A percentile compares a stretch with the other conserved stretches of the same genome.
Conservation (phyloP, 2,329 filamentous ascomycete species). For the Xylariales sp. region DNA sequence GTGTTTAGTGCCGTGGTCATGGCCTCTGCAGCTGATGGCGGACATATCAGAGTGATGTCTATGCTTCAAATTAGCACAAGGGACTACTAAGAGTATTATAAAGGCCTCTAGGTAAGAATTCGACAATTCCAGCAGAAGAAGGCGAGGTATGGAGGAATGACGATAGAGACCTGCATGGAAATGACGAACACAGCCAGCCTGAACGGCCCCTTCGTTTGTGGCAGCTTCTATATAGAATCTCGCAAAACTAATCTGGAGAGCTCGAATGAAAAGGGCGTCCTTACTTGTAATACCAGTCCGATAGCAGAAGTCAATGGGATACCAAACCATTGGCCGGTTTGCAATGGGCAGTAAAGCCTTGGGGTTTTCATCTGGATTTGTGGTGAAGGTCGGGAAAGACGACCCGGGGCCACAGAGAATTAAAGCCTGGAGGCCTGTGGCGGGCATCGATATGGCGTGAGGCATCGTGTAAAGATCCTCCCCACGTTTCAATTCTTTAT, state of each 20-base stretch:
- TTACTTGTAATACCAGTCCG: conserved; percentile 80
- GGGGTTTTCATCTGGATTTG: conserved; percentile 81
- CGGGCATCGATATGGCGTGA: conserved; percentile 78
- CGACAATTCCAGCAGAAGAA: not conserved
- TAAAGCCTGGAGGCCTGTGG: conserved; percentile 82
- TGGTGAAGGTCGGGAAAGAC: conserved; percentile 84
- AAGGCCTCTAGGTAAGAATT: not conserved
- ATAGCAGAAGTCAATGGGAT: conserved; percentile 86
- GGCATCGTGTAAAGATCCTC: conserved; percentile 67
- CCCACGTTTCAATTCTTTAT: not conserved
- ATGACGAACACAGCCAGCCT: not conserved
- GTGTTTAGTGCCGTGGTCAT: conserved; percentile 78
- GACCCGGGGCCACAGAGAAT: conserved; percentile 86
- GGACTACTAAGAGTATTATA: not conserved
- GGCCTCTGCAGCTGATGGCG: conserved; percentile 72
- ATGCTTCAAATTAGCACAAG: conserved; percentile 28
- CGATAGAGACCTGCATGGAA: not conserved
- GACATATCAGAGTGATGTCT: conserved; percentile 74
- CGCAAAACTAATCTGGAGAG: not conserved
- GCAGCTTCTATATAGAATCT: not conserved
- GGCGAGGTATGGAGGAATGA: not conserved
- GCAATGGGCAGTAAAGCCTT: conserved; percentile 86
- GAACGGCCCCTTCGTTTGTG: not conserved
- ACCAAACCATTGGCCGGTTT: conserved; percentile 91
- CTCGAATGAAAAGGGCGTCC: conserved; percentile 43